A percentile compares a stretch with the other conserved stretches of the same genome.
Evolutionary conservation across 2,329 filamentous ascomycete species (phyloP).

Genomic region (Endoconidiophora laricicola): DNA sequence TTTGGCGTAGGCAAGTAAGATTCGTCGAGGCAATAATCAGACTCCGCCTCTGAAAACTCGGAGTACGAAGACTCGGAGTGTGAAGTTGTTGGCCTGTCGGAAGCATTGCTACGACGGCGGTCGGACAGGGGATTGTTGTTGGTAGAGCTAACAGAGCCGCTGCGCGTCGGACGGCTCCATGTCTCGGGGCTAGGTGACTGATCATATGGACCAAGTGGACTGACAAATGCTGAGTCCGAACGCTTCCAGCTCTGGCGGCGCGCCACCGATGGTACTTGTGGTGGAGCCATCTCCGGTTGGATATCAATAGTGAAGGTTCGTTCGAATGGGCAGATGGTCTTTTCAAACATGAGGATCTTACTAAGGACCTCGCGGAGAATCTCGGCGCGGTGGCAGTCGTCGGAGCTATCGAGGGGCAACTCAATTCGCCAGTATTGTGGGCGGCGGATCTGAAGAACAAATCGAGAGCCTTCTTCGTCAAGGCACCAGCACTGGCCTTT

Average conservation of each 20-base stretch:
- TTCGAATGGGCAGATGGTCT: constrained; percentile 73
- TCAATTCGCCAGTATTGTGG: constrained; percentile 87
- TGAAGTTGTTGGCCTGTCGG: constrained; percentile 9
- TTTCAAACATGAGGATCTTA: constrained; percentile 68
- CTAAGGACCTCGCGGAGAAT: constrained; percentile 53
- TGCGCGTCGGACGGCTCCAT: not conserved
- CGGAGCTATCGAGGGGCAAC: constrained; percentile 38
- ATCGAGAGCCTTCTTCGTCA: constrained; percentile 61
- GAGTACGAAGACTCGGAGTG: constrained; percentile 12
- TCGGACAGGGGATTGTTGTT: constrained; percentile 4
- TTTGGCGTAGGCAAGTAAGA: constrained; percentile 9
- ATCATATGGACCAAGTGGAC: constrained; percentile 11
- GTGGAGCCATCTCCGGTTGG: constrained; percentile 26
- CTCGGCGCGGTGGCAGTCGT: constrained; percentile 46
- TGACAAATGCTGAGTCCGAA: constrained; percentile 7
- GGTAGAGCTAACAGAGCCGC: constrained; percentile 5
- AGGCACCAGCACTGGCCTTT: constrained; percentile 92
- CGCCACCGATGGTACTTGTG: constrained; percentile 29
- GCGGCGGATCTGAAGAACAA: constrained; percentile 70
- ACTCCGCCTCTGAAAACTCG: constrained; percentile 9
- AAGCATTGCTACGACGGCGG: not conserved
- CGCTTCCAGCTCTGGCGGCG: constrained; percentile 6
- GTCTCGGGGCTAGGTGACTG: constrained; percentile 5
- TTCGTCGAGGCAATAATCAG: constrained; percentile 10
- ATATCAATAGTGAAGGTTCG: constrained; percentile 59